Conservation (phyloP, 495 filamentous ascomycete species). For the Penicillium egyptiacum region DNA sequence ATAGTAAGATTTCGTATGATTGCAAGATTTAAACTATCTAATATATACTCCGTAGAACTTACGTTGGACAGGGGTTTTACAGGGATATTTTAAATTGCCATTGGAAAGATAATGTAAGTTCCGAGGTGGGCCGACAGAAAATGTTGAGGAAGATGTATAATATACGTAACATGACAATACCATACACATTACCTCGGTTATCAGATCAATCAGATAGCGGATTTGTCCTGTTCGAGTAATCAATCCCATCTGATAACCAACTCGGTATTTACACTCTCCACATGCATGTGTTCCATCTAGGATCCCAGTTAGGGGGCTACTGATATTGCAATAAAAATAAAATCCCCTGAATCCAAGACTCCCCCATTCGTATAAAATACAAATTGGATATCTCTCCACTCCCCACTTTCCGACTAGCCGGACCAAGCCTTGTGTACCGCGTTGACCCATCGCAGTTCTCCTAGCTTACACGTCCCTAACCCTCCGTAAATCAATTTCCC, state of each 20-base stretch:
- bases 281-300: background rate
- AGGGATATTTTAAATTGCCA: background rate
- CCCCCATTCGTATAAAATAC: background rate
- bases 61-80: background rate
- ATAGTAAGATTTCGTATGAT: background rate
- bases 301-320: background rate
- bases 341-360: background rate
- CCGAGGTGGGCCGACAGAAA: conserved; percentile 5
- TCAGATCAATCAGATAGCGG: conserved; percentile 27
- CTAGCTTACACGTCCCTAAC: background rate
- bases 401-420: conserved; percentile 22
- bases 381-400: background rate
- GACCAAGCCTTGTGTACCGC: conserved; percentile 1
- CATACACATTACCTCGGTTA: conserved; percentile 10
- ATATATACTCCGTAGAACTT: background rate
- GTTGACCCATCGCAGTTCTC: conserved; percentile 1
- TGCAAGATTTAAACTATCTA: background rate
- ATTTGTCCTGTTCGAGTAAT: background rate
- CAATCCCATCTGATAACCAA: conserved; percentile 11
- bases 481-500: conserved; percentile 9
- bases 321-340: background rate
- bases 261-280: background rate
- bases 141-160: background rate
- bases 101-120: background rate
- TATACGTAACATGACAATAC: background rate